Evolutionary conservation across 768 basidiomycete genomes (phyloP).

Genomic region (Leccinum variicolor): DNA sequence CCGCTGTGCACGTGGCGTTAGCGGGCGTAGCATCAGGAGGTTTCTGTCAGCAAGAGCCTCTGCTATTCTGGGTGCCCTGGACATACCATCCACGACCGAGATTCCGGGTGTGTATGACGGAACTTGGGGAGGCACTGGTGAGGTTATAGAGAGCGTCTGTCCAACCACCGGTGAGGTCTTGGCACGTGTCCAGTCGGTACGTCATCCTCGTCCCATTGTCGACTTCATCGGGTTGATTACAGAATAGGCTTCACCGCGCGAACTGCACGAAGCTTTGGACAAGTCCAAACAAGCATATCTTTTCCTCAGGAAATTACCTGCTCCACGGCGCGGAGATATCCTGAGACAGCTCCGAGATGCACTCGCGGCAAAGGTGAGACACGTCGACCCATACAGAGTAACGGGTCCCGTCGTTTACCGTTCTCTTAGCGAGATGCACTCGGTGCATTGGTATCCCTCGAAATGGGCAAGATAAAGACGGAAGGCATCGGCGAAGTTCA

Average conservation of each 20-base stretch:
- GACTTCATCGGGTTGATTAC: slow-evolving; percentile 10
- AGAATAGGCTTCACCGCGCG: slow-evolving; percentile 61
- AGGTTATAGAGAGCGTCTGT: slow-evolving; percentile 66
- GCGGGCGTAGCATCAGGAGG: neutral
- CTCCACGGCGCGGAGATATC: slow-evolving; percentile 85
- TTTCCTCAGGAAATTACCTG: slow-evolving; percentile 72
- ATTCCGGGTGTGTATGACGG: slow-evolving; percentile 81
- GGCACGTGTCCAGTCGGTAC: slow-evolving; percentile 67
- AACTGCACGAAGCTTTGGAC: slow-evolving; percentile 65
- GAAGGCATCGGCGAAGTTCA: slow-evolving; percentile 94
- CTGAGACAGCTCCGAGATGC: slow-evolving; percentile 85
- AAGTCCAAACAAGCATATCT: slow-evolving; percentile 73
- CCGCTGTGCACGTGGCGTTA: slow-evolving; percentile 18
- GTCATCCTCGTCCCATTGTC: slow-evolving; percentile 20
- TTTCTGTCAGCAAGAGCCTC: slow-evolving; percentile 70
- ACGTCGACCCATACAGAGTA: neutral
- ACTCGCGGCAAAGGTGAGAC: slow-evolving; percentile 65
- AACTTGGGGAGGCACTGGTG: slow-evolving; percentile 73
- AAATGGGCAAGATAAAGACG: slow-evolving; percentile 89
- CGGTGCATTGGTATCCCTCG: slow-evolving; percentile 79
- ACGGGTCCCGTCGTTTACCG: slow-evolving; percentile 8
- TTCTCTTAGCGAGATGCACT: slow-evolving; percentile 62
- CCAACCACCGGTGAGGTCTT: slow-evolving; percentile 87
- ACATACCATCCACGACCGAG: slow-evolving; percentile 53
- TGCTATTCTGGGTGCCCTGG: slow-evolving; percentile 58